Base-by-base conservation (phyloP, 345 rosid genomes). In the Cardamine chenopodiifolia region DNA sequence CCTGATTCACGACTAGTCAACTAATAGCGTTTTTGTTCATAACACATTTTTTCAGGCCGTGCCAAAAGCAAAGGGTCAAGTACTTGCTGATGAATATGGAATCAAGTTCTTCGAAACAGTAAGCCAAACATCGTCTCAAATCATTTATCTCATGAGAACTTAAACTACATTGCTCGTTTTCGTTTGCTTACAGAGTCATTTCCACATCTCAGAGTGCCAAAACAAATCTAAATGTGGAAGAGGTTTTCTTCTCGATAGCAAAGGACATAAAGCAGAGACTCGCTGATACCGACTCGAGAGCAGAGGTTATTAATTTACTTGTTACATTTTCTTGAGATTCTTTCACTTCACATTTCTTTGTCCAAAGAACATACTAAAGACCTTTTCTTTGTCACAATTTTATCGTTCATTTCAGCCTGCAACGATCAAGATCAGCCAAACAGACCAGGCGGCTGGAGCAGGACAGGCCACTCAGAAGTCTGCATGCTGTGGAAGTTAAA, bases 41-140 rank as follows among this genome's bases (percentile, higher is more conserved):
- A 3, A 66, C 40, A 40, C 10, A 15, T 25, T 18, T 20, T 63
- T 72, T 53, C 78, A 96, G 99, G 99, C 95, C 37, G 98, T 96
- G 73, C 99, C 99, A 57, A 96, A 91, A 47, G 64, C 97, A 3
- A 92, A 85, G 87, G 99, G 98, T 71, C 98, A 92, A 82, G 98
- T 97, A 42, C 99, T 96, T 61, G 99, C 99, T 53, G 96, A 96
- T 74, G 99, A 96, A 77, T 96, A 92, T 52, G 97, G 99, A 47
- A 92, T 96, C 84, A 88, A 96, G 78, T 96, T 96, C 82, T 96
- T 92, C 18, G 99, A 96, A 80, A 96, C 98, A 3, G 97, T 96
- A 82, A 82, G 97, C 72, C 39, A 61, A 76, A 49, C 26, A 45
- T 56, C 1, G 23, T 47, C 39, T 39, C 11, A 11, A 35, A 35